phyloP scores from a whole-genome alignment of 139 green algal species.

The Gonium pectorale region DNA sequence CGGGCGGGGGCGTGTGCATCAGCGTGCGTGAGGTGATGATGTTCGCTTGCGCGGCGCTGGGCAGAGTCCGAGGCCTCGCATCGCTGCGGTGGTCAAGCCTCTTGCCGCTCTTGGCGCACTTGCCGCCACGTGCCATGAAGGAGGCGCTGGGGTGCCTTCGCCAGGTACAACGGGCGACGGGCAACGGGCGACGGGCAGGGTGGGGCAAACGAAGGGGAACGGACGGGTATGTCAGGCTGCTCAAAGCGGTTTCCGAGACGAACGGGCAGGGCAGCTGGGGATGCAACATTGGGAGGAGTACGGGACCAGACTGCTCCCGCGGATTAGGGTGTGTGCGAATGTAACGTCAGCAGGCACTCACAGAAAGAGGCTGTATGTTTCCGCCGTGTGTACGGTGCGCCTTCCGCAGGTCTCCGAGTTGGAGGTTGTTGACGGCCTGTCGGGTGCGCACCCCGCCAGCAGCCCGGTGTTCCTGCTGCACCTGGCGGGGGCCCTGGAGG shows the following conservation, averaged over 20 bases:
- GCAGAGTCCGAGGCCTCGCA: not conserved
- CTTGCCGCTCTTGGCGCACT: slow-evolving; percentile 6
- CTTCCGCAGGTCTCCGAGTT: slow-evolving; percentile 7
- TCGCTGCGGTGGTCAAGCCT: slow-evolving; percentile 17
- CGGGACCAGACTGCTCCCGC: too few species aligned
- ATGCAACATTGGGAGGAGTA: too few species aligned
- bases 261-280: too few species aligned
- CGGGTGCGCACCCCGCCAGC: not conserved
- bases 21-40: slow-evolving; percentile 10
- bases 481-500: not conserved
- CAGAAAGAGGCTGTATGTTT: too few species aligned
- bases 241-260: too few species aligned
- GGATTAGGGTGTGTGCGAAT: too few species aligned
- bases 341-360: too few species aligned
- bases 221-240: too few species aligned
- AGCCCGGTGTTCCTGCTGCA: slow-evolving; percentile 16
- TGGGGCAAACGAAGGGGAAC: too few species aligned
- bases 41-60: slow-evolving; percentile 3
- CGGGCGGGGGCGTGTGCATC: not conserved
- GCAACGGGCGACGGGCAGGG: too few species aligned
- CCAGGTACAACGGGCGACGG: too few species aligned
- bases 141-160: not conserved
- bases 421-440: not conserved
- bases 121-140: not conserved
- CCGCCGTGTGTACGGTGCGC: too few species aligned